Conservation (phyloP, 78 protist genomes). For the Dictyostelium intermedium region DNA sequence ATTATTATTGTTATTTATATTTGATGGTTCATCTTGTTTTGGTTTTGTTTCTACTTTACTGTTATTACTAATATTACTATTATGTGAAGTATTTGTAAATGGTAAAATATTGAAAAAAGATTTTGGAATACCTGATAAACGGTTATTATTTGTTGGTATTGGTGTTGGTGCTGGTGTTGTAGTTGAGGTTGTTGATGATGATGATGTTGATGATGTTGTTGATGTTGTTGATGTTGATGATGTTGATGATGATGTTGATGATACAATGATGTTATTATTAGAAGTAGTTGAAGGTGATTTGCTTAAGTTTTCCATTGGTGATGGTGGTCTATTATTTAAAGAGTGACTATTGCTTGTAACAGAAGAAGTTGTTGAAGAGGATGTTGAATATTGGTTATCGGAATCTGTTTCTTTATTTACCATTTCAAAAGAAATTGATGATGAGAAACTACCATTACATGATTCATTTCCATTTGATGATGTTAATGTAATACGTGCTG, state of each 20-base stretch:
- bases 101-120: not conserved
- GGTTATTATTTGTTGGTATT: not conserved
- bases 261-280: not conserved
- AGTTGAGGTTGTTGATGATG: not conserved
- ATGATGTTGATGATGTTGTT: not conserved
- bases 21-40: not conserved
- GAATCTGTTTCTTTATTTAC: not conserved
- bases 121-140: constrained; percentile 11
- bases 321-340: not conserved
- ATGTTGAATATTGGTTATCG: constrained; percentile 7
- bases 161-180: not conserved
- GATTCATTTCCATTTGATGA: constrained; percentile 8
- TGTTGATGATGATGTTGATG: not conserved
- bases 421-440: constrained; percentile 7
- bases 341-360: not conserved
- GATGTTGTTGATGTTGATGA: not conserved
- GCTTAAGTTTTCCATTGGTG: not conserved
- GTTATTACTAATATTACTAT: not conserved
- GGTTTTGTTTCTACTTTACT: not conserved
- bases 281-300: too few species aligned
- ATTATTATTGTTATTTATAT: not conserved
- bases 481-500: not conserved
- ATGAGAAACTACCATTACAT: constrained; percentile 8
- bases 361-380: constrained; percentile 2
- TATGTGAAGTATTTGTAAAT: not conserved